These are phyloP conservation scores for Echria macrotheca DNA, from an alignment of 495 filamentous ascomycete genomes.

Conservation along the genomic window DNA sequence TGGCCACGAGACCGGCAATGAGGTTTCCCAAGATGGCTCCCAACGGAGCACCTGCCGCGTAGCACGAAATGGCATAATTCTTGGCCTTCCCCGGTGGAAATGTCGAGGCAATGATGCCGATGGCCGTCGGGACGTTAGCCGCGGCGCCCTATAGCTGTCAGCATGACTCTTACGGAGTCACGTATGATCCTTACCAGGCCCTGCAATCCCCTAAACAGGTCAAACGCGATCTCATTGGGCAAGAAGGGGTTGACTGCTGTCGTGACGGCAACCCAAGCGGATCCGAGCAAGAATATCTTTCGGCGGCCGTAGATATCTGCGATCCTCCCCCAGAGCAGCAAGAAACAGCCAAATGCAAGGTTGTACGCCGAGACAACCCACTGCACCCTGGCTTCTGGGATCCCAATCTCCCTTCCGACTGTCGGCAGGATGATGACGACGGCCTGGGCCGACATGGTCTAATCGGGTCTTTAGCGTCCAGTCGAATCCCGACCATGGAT, in stretches of 20 bases:
- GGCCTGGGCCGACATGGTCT: conserved; percentile 56
- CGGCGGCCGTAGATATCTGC: conserved; percentile 72
- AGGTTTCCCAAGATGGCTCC: conserved; percentile 54
- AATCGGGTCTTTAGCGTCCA: neutral
- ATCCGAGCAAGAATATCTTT: conserved; percentile 59
- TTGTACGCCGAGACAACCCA: conserved; percentile 59
- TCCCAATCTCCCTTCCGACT: conserved; percentile 47
- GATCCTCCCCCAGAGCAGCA: conserved; percentile 68
- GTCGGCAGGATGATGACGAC: conserved; percentile 58
- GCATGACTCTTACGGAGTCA: neutral
- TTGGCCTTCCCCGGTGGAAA: conserved; percentile 58
- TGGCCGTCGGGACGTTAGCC: conserved; percentile 59
- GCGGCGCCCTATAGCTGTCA: conserved; percentile 51
- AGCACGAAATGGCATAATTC: conserved; percentile 56
- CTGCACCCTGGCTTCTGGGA: conserved; percentile 53
- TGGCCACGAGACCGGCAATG: conserved; percentile 46
- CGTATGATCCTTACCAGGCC: conserved; percentile 52
- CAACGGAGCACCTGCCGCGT: conserved; percentile 53
- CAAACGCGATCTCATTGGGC: conserved; percentile 60
- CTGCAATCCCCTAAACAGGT: conserved; percentile 65
- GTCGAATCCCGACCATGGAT: neutral
- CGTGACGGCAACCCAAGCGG: conserved; percentile 57
- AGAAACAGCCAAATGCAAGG: conserved; percentile 63
- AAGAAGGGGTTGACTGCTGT: conserved; percentile 61
- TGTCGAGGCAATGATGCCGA: conserved; percentile 57